phyloP scores from a whole-genome alignment of 1,284 basidiomycete genomes.

The Fereydounia khargensis region DNA sequence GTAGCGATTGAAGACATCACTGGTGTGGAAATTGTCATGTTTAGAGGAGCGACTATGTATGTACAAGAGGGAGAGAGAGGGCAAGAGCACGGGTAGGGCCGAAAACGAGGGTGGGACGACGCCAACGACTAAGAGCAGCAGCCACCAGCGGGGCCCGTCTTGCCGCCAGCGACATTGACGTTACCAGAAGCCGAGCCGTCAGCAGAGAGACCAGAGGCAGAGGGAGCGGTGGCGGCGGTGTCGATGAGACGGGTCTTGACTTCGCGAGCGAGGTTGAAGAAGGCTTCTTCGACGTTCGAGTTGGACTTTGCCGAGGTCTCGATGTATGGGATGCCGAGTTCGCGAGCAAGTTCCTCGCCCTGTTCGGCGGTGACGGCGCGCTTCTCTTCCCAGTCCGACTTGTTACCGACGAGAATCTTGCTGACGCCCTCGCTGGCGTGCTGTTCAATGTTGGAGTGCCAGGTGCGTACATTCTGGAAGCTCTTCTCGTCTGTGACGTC shows the following conservation, averaged over 20 bases:
- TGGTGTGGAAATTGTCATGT: too few species aligned
- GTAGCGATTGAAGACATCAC: too few species aligned
- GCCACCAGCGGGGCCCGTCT: constrained; percentile 15
- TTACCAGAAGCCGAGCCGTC: constrained; percentile 12
- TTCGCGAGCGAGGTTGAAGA: constrained; percentile 85
- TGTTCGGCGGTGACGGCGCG: constrained; percentile 83
- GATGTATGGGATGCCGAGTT: constrained; percentile 91
- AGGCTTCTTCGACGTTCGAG: constrained; percentile 96
- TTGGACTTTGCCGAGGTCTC: constrained; percentile 98
- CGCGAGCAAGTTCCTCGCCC: constrained; percentile 69
- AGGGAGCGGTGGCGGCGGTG: constrained; percentile 15
- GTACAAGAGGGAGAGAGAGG: too few species aligned
- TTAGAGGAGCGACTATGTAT: too few species aligned
- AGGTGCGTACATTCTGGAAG: constrained; percentile 97
- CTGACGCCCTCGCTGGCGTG: constrained; percentile 98
- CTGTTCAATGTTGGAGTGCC: constrained; percentile 98
- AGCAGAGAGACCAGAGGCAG: not conserved
- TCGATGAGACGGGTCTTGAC: constrained; percentile 90
- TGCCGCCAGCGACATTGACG: constrained; percentile 33
- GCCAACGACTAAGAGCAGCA: constrained; percentile 21
- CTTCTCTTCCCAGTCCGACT: constrained; percentile 98
- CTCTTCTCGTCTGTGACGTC: constrained; percentile 97
- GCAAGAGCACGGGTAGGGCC: too few species aligned
- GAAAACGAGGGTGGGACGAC: too few species aligned
- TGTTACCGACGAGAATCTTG: constrained; percentile 98